phyloP scores from a whole-genome alignment of 257 asterid species.

The Nicotiana undulata region DNA sequence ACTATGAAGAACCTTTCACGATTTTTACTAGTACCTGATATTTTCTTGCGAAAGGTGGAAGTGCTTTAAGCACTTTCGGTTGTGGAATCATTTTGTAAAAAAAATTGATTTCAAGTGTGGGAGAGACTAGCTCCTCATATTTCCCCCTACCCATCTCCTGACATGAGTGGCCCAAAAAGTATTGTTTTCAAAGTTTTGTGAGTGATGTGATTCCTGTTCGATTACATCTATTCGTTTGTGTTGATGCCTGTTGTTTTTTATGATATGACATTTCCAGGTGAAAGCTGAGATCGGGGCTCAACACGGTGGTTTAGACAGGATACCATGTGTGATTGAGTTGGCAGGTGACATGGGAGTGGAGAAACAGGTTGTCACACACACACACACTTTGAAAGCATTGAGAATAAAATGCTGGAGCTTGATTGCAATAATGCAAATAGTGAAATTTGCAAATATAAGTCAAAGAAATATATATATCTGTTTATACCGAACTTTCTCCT shows the following conservation, averaged over 20 bases:
- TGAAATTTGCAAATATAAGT: not conserved
- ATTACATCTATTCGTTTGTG: not conserved
- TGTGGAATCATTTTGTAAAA: not conserved
- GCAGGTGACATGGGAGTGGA: not conserved
- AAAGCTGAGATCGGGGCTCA: slow-evolving; percentile 11
- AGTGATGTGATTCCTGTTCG: not conserved
- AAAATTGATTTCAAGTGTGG: not conserved
- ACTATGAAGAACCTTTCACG: not conserved
- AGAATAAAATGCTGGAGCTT: not conserved
- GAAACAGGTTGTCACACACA: not conserved
- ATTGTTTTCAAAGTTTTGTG: not conserved
- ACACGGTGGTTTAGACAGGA: slow-evolving; percentile 6
- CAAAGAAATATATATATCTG: not conserved
- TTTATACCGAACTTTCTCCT: not conserved
- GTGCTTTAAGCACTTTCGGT: not conserved
- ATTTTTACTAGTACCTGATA: not conserved
- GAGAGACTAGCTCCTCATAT: not conserved
- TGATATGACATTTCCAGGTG: slow-evolving; percentile 13
- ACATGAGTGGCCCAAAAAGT: not conserved
- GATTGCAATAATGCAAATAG: slow-evolving; percentile 6
- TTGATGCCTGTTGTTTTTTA: not conserved
- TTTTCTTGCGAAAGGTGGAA: not conserved
- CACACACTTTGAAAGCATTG: not conserved
- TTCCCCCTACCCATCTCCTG: not conserved
- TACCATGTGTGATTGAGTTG: not conserved